Evolutionary conservation across 2,329 filamentous ascomycete species (phyloP).

Genomic region (Sclerotinia sclerotiorum): DNA sequence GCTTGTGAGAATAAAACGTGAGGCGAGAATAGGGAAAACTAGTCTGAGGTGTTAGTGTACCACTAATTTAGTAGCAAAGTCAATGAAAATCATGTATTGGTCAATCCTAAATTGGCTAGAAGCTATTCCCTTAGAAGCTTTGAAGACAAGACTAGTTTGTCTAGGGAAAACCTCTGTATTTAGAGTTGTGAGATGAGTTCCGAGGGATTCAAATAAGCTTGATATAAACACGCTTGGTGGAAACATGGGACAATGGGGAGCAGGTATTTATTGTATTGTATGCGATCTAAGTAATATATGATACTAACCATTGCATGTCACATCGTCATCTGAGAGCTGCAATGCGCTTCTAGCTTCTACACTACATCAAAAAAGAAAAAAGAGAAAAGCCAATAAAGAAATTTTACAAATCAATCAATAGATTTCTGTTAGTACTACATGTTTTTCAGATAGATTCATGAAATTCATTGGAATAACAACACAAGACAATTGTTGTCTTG

Average conservation of each 20-base stretch:
- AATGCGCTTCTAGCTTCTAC: background rate
- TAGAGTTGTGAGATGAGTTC: background rate
- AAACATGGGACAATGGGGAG: too few relatives aligned
- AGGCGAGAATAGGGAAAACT: too few relatives aligned
- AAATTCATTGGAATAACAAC: background rate
- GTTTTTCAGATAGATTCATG: too few relatives aligned
- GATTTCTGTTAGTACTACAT: background rate
- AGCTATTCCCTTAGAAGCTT: background rate
- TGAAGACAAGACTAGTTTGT: too few relatives aligned
- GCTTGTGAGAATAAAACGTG: background rate
- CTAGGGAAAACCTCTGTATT: background rate
- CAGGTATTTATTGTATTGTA: background rate
- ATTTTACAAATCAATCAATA: background rate
- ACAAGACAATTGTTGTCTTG: background rate
- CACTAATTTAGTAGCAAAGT: background rate
- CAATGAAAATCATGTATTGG: too few relatives aligned
- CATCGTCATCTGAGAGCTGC: too few relatives aligned
- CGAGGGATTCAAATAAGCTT: too few relatives aligned
- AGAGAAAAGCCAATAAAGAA: background rate
- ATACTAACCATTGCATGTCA: background rate
- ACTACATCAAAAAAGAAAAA: background rate
- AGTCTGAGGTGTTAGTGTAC: background rate
- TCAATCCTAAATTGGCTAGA: background rate
- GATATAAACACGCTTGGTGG: too few relatives aligned
- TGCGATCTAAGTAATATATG: background rate